A percentile compares a stretch with the other conserved stretches of the same genome.
These are phyloP conservation scores for Lizonia empirigonia DNA, from an alignment of 2,329 filamentous ascomycete genomes.

Conservation along the genomic window DNA sequence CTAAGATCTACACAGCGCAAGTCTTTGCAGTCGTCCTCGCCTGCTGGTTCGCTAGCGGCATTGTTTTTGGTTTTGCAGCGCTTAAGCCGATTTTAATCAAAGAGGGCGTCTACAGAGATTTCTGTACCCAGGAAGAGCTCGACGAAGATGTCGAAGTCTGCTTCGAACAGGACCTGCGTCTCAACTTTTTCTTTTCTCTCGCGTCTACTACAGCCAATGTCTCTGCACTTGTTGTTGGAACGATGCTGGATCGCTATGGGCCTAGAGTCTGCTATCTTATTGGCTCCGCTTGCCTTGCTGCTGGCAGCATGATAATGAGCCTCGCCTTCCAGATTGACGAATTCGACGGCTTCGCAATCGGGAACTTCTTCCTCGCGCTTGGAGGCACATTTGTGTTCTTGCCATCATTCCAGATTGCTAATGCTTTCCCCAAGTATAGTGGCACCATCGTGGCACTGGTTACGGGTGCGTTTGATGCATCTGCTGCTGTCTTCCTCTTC, in stretches of 20 bases:
- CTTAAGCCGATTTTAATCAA: constrained; percentile 49
- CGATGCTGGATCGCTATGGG: constrained; percentile 47
- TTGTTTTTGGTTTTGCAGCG: constrained; percentile 50
- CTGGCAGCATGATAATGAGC: constrained; percentile 46
- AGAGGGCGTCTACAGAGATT: constrained; percentile 46
- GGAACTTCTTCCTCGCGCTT: constrained; percentile 76
- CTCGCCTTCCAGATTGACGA: constrained; percentile 44
- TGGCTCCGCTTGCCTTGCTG: constrained; percentile 40
- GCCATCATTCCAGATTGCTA: constrained; percentile 81
- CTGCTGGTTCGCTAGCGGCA: constrained; percentile 50
- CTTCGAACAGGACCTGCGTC: constrained; percentile 48
- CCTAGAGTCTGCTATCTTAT: constrained; percentile 42
- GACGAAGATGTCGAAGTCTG: constrained; percentile 43
- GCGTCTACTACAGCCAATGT: constrained; percentile 49
- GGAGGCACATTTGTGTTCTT: constrained; percentile 84
- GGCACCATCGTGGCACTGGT: constrained; percentile 80
- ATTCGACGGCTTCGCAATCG: constrained; percentile 63
- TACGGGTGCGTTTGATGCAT: constrained; percentile 83
- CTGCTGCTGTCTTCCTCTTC: constrained; percentile 75
- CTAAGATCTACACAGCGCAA: constrained; percentile 36
- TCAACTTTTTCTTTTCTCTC: constrained; percentile 48
- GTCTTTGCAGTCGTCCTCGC: constrained; percentile 43
- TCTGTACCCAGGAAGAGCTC: constrained; percentile 45
- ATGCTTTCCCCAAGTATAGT: constrained; percentile 77
- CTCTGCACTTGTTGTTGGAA: constrained; percentile 45